Base-by-base conservation (phyloP, 2,329 filamentous ascomycete species). In the Aspergillus candidus region DNA sequence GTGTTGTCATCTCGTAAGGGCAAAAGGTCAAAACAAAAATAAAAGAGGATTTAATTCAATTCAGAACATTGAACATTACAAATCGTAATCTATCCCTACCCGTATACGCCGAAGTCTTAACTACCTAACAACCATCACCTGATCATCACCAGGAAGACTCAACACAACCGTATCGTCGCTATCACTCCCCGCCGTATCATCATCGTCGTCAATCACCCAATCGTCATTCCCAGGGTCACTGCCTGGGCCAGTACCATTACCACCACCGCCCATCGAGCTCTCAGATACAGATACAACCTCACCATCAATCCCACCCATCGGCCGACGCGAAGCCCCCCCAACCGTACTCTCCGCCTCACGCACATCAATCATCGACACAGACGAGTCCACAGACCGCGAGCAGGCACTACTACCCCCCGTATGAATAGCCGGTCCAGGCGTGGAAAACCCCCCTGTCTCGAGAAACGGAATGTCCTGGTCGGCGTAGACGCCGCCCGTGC, bases 401-500 rank as follows among this genome's bases (percentile, higher is more conserved):
- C n/a, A n/a, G n/a, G n/a, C 44, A 39, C 56, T 60, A 10, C 22
- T 27, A 7, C 22, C 3, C 7, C 57, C 58, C 4, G 52, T 59
- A 41, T 61, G 61, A n/a, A 68, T 53, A 2, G 50, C 44, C 4
- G 66, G 64, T 2, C 66, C 66, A 1, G 63, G 61, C 5, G 56
- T 59, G 6, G 62, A 62, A 40, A 71, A 69, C 2, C 62, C 67
- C 3, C 57, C 60, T 11, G 50, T 42, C 22, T 67, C 61, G 27
- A 63, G 37, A 12, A 59, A 44, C 4, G 66, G 65, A 14, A 67
- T 59, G 14, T 59, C 49, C 6, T 59, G 56, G 35, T 69, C 66
- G 1, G 59, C 62, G 50, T 72, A 78, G 2, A 77, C 72, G 11
- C 69, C 73, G 2, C 74, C 75, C 0, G 66, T 69, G 0, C 66